phyloP scores from a whole-genome alignment of 164 flowering plant species.

The Stephania yunnanensis region DNA sequence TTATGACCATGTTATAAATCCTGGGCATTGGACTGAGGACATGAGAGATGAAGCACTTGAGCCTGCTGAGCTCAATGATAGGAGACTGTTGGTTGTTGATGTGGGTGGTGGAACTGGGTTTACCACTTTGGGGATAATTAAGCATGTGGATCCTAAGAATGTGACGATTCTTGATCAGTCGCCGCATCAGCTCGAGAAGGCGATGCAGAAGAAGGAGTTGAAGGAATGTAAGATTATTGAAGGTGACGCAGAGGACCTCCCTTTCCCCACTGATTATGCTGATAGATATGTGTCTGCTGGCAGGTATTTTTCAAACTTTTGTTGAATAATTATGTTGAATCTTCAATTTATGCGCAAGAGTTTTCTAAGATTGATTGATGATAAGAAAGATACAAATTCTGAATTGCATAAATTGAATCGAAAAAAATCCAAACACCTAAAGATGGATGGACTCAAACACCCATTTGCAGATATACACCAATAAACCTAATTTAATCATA shows the following conservation, averaged over 20 bases:
- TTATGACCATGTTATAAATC: constrained; percentile 68
- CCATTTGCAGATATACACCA: too few relatives aligned
- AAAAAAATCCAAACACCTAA: too few relatives aligned
- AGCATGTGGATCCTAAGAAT: constrained; percentile 77
- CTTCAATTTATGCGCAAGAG: neutral
- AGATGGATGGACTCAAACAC: too few relatives aligned
- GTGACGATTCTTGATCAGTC: constrained; percentile 76
- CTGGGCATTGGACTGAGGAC: constrained; percentile 85
- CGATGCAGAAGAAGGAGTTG: constrained; percentile 63
- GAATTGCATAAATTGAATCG: too few relatives aligned
- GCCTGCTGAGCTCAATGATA: constrained; percentile 54
- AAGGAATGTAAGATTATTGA: constrained; percentile 65
- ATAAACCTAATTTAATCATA: too few relatives aligned
- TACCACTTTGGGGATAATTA: constrained; percentile 69
- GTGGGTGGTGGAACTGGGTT: constrained; percentile 88
- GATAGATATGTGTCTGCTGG: constrained; percentile 83
- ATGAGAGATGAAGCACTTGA: constrained; percentile 85
- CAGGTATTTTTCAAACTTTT: constrained; percentile 30
- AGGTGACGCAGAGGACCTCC: constrained; percentile 81
- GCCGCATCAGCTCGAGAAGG: constrained; percentile 81
- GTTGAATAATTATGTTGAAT: neutral
- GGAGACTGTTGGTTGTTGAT: constrained; percentile 60
- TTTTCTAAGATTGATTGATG: too few relatives aligned
- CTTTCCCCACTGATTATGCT: constrained; percentile 68
- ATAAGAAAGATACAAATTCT: too few relatives aligned